phyloP scores from a whole-genome alignment of 768 basidiomycete genomes.

The Lentinula guzmanii region DNA sequence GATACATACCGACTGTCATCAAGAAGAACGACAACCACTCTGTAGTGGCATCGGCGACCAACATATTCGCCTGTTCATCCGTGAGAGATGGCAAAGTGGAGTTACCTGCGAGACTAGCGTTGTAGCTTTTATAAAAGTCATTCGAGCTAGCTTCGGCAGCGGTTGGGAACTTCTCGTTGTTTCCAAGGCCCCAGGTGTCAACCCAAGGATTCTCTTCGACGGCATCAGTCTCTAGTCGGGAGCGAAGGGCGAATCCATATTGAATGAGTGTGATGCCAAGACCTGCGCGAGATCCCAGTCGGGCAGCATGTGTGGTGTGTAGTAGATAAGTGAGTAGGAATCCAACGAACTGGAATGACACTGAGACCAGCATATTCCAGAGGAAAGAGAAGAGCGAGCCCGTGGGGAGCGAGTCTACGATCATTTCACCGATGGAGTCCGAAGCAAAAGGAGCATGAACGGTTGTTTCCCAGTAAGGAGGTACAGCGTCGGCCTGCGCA shows the following conservation, averaged over 20 bases:
- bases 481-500: conserved; percentile 93
- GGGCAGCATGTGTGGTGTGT: conserved; percentile 88
- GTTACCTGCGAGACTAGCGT: conserved; percentile 19
- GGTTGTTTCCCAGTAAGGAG: conserved; percentile 96
- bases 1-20: conserved; percentile 71
- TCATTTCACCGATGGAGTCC: conserved; percentile 66
- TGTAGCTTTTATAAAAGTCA: conserved; percentile 10
- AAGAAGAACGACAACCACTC: conserved; percentile 96
- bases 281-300: conserved; percentile 89
- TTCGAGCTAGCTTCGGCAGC: conserved; percentile 37
- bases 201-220: conserved; percentile 16
- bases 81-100: conserved; percentile 16
- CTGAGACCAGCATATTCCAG: conserved; percentile 89
- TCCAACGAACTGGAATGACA: conserved; percentile 97
- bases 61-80: conserved; percentile 30
- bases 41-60: conserved; percentile 64
- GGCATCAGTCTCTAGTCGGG: conserved; percentile 36
- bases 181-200: conserved; percentile 23
- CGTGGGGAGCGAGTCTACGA: conserved; percentile 84
- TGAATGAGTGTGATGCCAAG: conserved; percentile 96
- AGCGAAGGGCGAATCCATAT: conserved; percentile 81
- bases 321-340: conserved; percentile 92
- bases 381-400: conserved; percentile 81
- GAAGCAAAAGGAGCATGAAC: conserved; percentile 82
- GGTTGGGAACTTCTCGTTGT: conserved; percentile 32